Percentiles rank a stretch among this genome's conserved stretches.
Conservation (phyloP, 106 monocot species). For the Chionographis japonica region DNA sequence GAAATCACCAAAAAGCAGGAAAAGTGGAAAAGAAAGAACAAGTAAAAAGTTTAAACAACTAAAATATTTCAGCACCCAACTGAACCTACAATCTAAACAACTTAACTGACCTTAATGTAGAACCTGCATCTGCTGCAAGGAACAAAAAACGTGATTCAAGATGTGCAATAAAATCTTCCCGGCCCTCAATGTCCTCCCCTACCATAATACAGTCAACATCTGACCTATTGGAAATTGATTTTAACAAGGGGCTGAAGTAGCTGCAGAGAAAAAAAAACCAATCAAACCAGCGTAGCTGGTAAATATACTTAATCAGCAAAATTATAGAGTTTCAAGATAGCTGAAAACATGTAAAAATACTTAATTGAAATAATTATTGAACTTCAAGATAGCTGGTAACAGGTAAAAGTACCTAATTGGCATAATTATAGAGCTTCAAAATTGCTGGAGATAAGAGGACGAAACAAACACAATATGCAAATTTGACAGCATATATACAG, state of each 20-base stretch:
- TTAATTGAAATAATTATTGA: no score
- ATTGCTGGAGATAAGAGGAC: background rate
- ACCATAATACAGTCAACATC: slow-evolving; percentile 47
- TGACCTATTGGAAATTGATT: slow-evolving; percentile 65
- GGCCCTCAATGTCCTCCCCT: slow-evolving; percentile 54
- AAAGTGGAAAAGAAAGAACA: background rate
- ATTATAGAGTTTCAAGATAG: no score
- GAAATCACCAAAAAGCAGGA: background rate
- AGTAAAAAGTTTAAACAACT: background rate
- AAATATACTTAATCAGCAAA: background rate
- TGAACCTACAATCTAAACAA: background rate
- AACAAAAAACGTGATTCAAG: slow-evolving; percentile 91
- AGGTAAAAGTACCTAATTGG: no score
- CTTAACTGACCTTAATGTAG: slow-evolving; percentile 62
- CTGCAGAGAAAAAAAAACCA: slow-evolving; percentile 31
- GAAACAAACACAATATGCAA: background rate
- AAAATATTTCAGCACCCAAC: background rate
- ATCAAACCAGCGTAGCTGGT: background rate
- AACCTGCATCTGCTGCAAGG: slow-evolving; percentile 95
- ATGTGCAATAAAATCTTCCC: slow-evolving; percentile 76
- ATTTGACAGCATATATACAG: no score
- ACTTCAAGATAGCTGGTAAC: no score
- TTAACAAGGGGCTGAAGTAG: slow-evolving; percentile 91
- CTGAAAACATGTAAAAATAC: no score
- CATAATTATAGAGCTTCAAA: background rate